phyloP scores from a whole-genome alignment of 306 rosid species.

The Malus fusca region DNA sequence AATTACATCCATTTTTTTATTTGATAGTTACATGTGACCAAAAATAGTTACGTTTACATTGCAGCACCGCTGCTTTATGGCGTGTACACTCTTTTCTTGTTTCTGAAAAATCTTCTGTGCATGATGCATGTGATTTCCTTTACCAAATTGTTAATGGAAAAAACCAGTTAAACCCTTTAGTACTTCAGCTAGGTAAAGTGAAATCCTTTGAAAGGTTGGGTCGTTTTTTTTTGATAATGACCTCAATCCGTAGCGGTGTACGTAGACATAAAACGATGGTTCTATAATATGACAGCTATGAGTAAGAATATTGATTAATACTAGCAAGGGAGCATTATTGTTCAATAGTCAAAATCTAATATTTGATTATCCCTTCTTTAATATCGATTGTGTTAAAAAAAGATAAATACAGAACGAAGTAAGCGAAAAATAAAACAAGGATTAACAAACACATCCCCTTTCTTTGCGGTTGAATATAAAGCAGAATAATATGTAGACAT shows the following conservation, averaged over 20 bases:
- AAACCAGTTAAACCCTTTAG: background rate
- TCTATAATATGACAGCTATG: too few species aligned
- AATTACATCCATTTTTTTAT: background rate
- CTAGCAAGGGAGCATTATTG: too few species aligned
- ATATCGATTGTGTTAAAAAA: background rate
- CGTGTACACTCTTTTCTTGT: background rate
- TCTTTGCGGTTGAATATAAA: background rate
- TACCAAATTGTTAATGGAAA: background rate
- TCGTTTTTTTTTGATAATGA: too few species aligned
- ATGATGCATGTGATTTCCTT: background rate
- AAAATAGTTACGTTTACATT: background rate
- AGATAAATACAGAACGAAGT: background rate
- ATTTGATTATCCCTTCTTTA: too few species aligned
- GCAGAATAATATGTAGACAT: background rate
- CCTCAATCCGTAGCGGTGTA: too few species aligned
- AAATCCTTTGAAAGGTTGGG: too few species aligned
- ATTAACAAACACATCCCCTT: too few species aligned
- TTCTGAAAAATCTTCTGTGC: background rate
- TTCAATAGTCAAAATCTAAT: too few species aligned
- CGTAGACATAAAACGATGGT: too few species aligned
- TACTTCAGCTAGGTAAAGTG: too few species aligned
- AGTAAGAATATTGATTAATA: too few species aligned
- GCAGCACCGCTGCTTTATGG: background rate
- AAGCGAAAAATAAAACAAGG: too few species aligned
- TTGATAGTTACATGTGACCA: background rate